These are phyloP conservation scores for Talaromyces sp. DNA, from an alignment of 2,329 filamentous ascomycete species.

Conservation along the genomic window DNA sequence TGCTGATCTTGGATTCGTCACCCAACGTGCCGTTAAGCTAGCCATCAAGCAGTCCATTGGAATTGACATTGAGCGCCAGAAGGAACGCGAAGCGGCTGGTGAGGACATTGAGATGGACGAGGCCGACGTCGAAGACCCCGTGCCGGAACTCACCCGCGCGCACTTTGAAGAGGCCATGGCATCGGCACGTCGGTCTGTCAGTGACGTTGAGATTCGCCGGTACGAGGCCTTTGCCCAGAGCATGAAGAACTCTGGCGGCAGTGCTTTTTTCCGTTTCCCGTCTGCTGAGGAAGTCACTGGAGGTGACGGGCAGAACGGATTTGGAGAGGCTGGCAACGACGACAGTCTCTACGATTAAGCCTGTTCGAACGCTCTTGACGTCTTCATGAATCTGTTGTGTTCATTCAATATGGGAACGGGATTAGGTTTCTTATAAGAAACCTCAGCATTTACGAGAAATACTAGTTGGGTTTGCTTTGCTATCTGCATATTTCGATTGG, in stretches of 20 bases:
- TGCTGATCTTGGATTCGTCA: slow-evolving; percentile 99
- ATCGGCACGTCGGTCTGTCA: slow-evolving; percentile 87
- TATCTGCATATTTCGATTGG: neutral
- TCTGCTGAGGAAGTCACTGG: slow-evolving; percentile 53
- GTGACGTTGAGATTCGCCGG: slow-evolving; percentile 92
- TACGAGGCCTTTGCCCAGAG: slow-evolving; percentile 98
- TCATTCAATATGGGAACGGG: neutral
- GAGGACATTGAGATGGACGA: slow-evolving; percentile 74
- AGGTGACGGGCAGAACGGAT: slow-evolving; percentile 50
- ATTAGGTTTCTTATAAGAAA: neutral
- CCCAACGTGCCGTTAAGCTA: slow-evolving; percentile 97
- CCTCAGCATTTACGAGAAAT: neutral
- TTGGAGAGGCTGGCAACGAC: slow-evolving; percentile 86
- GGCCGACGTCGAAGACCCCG: slow-evolving; percentile 72
- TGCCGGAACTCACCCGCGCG: slow-evolving; percentile 89
- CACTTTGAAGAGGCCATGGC: slow-evolving; percentile 99
- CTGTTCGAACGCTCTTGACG: neutral
- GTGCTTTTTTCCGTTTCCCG: slow-evolving; percentile 98
- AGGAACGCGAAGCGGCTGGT: slow-evolving; percentile 80
- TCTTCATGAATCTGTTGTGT: neutral
- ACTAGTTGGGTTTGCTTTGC: neutral
- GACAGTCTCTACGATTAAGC: slow-evolving; percentile 93
- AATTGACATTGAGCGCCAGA: slow-evolving; percentile 80
- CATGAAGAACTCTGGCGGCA: slow-evolving; percentile 96
- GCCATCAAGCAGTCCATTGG: slow-evolving; percentile 97